Evolutionary conservation across 208 protist species (phyloP).

Genomic region (Lotmaria passim): DNA sequence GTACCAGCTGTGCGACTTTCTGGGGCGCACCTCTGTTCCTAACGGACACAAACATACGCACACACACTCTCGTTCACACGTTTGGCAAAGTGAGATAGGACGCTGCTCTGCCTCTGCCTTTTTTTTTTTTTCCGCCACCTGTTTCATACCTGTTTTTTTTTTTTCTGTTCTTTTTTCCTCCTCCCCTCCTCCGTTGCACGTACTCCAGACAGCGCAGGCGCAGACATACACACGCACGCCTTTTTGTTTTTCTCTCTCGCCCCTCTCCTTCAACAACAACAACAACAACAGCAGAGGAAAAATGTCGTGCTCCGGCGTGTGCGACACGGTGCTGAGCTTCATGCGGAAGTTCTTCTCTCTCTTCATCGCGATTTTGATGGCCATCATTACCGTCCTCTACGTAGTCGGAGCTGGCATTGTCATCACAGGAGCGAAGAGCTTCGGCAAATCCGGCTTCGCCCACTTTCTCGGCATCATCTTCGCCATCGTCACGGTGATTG

Average conservation of each 20-base stretch:
- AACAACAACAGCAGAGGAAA: no score
- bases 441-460: conserved; percentile 63
- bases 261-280: not conserved
- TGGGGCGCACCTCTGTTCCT: not conserved
- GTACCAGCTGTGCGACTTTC: no score
- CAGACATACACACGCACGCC: no score
- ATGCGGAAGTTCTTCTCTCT: conserved; percentile 85
- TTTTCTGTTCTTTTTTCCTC: not conserved
- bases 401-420: conserved; percentile 58
- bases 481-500: conserved; percentile 50
- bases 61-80: no score
- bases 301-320: conserved; percentile 37
- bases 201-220: not conserved
- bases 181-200: no score
- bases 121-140: no score
- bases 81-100: no score
- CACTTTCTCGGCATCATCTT: conserved; percentile 81
- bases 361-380: conserved; percentile 71
- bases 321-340: conserved; percentile 49
- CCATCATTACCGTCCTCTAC: conserved; percentile 66
- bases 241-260: not conserved
- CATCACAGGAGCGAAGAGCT: conserved; percentile 56
- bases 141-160: not conserved
- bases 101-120: no score
- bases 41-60: conserved; percentile 6